A percentile compares a stretch with the other conserved stretches of the same genome.
Evolutionary conservation across 75 land plant species (phyloP).

Genomic region (Azolla pinnata): DNA sequence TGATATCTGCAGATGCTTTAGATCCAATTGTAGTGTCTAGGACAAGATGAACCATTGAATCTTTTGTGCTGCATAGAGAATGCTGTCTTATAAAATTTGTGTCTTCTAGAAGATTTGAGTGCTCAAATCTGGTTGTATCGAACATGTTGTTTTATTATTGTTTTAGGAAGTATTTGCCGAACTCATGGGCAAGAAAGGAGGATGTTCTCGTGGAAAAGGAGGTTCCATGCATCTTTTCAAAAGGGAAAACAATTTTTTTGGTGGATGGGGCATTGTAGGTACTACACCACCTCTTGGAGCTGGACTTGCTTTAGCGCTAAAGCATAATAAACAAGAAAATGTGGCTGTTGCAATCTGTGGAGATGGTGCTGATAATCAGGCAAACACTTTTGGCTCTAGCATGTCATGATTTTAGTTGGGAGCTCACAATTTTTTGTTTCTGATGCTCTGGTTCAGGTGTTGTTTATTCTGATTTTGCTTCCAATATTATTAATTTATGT

Average conservation of each 20-base stretch:
- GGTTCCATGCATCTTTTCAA: conserved; percentile 44
- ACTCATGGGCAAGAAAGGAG: conserved; percentile 33
- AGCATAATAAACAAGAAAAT: conserved; percentile 20
- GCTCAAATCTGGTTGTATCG: no score
- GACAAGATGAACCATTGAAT: no score
- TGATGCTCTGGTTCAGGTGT: neutral
- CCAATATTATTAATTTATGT: no score
- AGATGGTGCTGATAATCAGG: conserved; percentile 41
- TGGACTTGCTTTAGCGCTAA: conserved; percentile 32
- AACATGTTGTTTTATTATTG: no score
- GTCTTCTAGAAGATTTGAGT: no score
- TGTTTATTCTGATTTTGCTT: no score
- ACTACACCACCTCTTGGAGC: conserved; percentile 29
- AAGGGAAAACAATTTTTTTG: conserved; percentile 27
- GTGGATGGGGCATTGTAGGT: conserved; percentile 43
- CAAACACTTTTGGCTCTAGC: neutral
- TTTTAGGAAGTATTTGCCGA: conserved; percentile 33
- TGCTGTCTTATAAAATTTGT: no score
- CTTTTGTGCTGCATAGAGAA: no score
- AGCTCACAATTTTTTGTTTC: neutral
- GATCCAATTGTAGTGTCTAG: no score
- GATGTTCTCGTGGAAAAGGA: conserved; percentile 36
- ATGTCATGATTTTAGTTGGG: no score
- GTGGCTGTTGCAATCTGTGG: conserved; percentile 36
- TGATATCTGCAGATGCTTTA: conserved; percentile 1